Evolutionary conservation across 345 rosid species (phyloP), one percentile per base, ranked within the genome.

Genomic region (Gossypium sturtianum): DNA sequence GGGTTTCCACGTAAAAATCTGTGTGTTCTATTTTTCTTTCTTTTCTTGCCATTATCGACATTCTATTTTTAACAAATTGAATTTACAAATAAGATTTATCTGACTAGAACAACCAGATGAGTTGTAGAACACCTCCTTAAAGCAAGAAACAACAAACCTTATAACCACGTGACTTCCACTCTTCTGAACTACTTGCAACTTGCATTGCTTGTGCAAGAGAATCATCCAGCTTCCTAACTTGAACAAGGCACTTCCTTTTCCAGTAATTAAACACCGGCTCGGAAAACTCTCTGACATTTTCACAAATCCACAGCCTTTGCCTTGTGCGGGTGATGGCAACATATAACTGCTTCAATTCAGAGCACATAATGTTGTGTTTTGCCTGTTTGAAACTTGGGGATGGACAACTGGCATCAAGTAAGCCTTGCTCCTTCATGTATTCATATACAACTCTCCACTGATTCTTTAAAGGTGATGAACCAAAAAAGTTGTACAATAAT

Each of bases 301-400:
- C 93, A 74, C 85, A 81, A 27, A 89, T 82, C 89, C 87, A 87
- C 59, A 87, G 74, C 44, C 93, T 80, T 69, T 85, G 89, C 73
- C 83, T 74, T 9, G 90, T 87, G 2, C 86, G 84, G 29, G 93
- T 85, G 51, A 87, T 83, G 4, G 89, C 89, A 20, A 82, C 89
- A 74, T 86, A 83, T n/a, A 86, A 66, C 41, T 81, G 87, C 80
- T 86, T 86, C 68, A 86, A 63, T 77, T 89, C 90, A 25, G 88
- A 82, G 71, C 86, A 87, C 58, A 87, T 47, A 61, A 82, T 43
- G 59, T 79, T 77, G 74, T 85, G 90, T 72, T 76, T 85, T 20
- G 76, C 77, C 16, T 53, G 74, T 38, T 74, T 54, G 66, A 87
- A 89, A 44, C 20, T 61, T 23, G 87, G 82, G 66, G 72, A 76